Percentiles rank a stretch among this genome's conserved stretches.
Evolutionary conservation across 345 rosid genomes (phyloP).

Genomic region (Eucalyptus decipiens): DNA sequence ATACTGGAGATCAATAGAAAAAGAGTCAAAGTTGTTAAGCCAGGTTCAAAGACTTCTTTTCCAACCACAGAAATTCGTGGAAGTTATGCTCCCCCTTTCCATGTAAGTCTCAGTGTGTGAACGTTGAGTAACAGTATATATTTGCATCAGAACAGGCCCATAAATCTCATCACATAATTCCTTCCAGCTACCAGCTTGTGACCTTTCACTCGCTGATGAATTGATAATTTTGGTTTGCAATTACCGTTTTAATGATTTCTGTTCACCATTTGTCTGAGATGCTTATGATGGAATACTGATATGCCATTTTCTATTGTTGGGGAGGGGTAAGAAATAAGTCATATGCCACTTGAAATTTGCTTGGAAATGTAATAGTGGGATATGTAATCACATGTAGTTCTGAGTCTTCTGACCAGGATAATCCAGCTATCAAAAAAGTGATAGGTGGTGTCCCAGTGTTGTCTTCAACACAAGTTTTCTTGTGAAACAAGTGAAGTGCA

Average conservation of each 20-base stretch:
- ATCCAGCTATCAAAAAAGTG: not conserved
- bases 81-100: constrained; percentile 88
- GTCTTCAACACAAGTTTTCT: not conserved
- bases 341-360: not conserved
- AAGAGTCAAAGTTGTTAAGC: constrained; percentile 88
- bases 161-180: not conserved
- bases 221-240: not conserved
- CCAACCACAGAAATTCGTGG: constrained; percentile 91
- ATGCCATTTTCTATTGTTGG: not conserved
- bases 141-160: not conserved
- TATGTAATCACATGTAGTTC: not conserved
- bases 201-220: not conserved
- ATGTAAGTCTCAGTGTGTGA: constrained; percentile 34
- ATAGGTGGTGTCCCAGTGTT: not conserved
- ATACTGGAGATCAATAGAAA: constrained; percentile 74
- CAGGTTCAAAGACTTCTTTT: constrained; percentile 88
- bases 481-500: not conserved
- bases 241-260: not conserved
- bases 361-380: not conserved
- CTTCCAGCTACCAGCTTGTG: not conserved
- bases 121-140: not conserved
- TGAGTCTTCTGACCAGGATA: not conserved
- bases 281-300: not conserved
- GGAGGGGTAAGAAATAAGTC: not conserved
- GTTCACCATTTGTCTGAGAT: not conserved